Percentiles rank a stretch among this genome's conserved stretches.
Evolutionary conservation across 305 asterid genomes (phyloP).

Genomic region (Rubia occidens): DNA sequence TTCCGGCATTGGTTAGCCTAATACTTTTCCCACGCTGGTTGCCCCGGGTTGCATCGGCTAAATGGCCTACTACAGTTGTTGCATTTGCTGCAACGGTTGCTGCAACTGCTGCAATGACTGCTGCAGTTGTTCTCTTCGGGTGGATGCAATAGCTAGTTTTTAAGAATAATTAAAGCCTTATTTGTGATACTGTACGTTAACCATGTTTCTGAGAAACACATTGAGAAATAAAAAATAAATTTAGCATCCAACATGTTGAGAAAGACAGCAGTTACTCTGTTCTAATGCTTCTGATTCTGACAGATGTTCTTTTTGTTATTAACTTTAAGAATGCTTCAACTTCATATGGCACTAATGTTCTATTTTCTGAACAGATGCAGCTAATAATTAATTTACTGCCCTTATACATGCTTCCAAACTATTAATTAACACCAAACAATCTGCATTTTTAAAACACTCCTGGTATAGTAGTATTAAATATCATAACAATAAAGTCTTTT

Average conservation of each 20-base stretch:
- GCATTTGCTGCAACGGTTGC: slow-evolving; percentile 1
- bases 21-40: background rate
- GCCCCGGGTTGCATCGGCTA: background rate
- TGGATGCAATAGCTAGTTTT: background rate
- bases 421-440: background rate
- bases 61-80: slow-evolving; percentile 6
- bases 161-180: no score
- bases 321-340: background rate
- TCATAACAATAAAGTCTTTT: no score
- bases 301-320: background rate
- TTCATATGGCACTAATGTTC: background rate
- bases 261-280: background rate
- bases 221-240: no score
- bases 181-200: no score
- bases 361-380: background rate
- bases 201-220: no score
- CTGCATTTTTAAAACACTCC: background rate
- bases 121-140: slow-evolving; percentile 10
- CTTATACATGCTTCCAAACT: background rate
- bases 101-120: background rate
- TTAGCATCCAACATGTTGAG: background rate
- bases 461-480: background rate
- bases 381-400: background rate
- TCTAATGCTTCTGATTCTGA: background rate
- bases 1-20: background rate